These are phyloP conservation scores for Tricholomella constricta DNA, from an alignment of 768 basidiomycete species.

Conservation along the genomic window DNA sequence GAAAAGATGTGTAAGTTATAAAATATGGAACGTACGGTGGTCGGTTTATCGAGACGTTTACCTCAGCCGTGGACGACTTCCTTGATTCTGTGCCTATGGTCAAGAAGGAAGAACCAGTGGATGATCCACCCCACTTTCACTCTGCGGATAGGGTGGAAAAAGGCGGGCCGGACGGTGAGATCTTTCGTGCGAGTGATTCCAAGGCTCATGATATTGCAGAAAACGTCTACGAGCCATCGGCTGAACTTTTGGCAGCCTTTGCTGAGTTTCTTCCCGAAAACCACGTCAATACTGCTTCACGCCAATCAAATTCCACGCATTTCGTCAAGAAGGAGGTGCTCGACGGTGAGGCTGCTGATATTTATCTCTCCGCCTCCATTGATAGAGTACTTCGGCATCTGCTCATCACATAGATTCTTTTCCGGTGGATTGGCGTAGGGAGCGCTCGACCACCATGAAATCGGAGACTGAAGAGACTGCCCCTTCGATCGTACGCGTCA, in stretches of 20 bases:
- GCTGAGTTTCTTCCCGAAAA: constrained; percentile 2
- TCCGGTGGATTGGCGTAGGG: not conserved
- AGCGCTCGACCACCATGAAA: constrained; percentile 2
- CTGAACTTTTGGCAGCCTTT: constrained; percentile 14
- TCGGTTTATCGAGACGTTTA: not conserved
- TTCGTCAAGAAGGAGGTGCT: not conserved
- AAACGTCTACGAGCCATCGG: constrained; percentile 12
- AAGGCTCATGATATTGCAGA: not conserved
- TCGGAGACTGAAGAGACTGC: not conserved
- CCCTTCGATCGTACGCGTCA: constrained; percentile 1
- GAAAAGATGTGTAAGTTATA: too few species aligned
- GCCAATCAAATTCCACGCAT: not conserved
- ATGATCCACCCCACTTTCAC: not conserved
- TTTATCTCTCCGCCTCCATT: not conserved
- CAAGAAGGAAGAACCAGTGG: constrained; percentile 9
- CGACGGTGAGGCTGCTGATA: not conserved
- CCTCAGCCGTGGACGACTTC: not conserved
- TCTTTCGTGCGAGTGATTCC: not conserved
- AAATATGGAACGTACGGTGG: too few species aligned
- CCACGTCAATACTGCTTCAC: not conserved
- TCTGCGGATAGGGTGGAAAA: too few species aligned
- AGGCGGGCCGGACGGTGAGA: too few species aligned
- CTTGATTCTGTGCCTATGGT: constrained; percentile 5
- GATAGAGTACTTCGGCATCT: not conserved
- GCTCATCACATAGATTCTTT: too few species aligned